Base-by-base conservation (phyloP, 2,329 filamentous ascomycete species). In the Xylariaceae sp. region DNA sequence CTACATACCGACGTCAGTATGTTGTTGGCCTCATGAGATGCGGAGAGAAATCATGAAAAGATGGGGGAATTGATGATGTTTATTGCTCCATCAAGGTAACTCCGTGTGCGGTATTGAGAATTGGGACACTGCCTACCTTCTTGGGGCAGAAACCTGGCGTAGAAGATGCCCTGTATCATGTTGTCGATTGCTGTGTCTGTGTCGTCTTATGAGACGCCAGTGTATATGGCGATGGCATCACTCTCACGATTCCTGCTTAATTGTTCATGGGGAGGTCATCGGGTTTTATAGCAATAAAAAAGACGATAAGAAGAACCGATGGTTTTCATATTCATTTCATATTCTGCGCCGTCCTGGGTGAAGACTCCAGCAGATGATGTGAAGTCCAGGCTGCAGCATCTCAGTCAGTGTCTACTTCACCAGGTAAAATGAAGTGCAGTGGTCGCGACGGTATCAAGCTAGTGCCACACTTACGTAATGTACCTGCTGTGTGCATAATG, bases 91-190 rank as follows among this genome's bases (percentile, higher is more conserved):
- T 34, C 6, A 13, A 37, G 29, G 19, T 6, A 42, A 36, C 12
- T 15, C 18, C 6, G 32, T 15, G 30, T 8, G 26, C 26, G 19
- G 37, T 8, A 8, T n/a, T 32, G 9, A 8, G 1, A 15, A 26
- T 7, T 37, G n/a, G n/a, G 10, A 13, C 9, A 34, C 32, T 5
- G 43, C 48, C 29, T 45, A 83, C 84, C 84, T 76, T 85, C 77
- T 63, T 84, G 75, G 15, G 83, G 81, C 58, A 87, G 79, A 71
- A 88, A 88, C 44, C 84, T 76, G 46, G 85, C 84, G 68, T 86
- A 87, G 64, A 87, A 87, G 54, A 88, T 87, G 61, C 81, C 84
- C 66, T 85, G 81, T 50, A 88, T 87, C 81, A 86, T 85, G 63
- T 63, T 71, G 59, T 53, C 57, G 21, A 21, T 16, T 45, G 51